phyloP scores from a whole-genome alignment of 2,329 filamentous ascomycete species.

The Neofusicoccum sp. region DNA sequence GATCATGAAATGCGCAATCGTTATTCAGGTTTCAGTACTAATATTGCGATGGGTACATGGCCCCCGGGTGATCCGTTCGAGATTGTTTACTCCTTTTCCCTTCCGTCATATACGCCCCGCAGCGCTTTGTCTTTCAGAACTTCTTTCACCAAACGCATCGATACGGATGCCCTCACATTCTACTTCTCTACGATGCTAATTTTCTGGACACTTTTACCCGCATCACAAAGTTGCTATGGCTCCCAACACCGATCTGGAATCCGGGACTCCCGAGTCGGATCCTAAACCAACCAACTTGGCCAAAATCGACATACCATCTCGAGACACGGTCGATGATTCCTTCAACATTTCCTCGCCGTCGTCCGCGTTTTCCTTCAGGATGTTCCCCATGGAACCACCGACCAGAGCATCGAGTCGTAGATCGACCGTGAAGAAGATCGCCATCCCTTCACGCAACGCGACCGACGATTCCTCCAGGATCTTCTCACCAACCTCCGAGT shows the following conservation, averaged over 20 bases:
- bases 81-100: constrained; percentile 15
- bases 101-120: constrained; percentile 9
- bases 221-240: constrained; percentile 1
- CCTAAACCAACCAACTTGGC: not conserved
- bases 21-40: constrained; percentile 12
- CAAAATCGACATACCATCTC: not conserved
- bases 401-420: no score
- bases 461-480: not conserved
- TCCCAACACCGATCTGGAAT: not conserved
- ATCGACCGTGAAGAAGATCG: not conserved
- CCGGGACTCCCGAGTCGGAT: not conserved
- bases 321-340: not conserved
- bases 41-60: not conserved
- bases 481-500: not conserved
- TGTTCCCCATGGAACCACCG: no score
- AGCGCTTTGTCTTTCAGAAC: constrained; percentile 7
- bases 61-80: constrained; percentile 4
- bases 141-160: not conserved
- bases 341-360: no score
- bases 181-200: constrained; percentile 7
- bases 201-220: constrained; percentile 11
- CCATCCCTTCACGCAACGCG: not conserved
- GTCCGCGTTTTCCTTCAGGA: no score
- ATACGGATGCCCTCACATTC: not conserved
- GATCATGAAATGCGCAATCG: not conserved